A percentile compares a stretch with the other conserved stretches of the same genome.
Conservation (phyloP, 495 filamentous ascomycete genomes). For the Entonaema liquescens region DNA sequence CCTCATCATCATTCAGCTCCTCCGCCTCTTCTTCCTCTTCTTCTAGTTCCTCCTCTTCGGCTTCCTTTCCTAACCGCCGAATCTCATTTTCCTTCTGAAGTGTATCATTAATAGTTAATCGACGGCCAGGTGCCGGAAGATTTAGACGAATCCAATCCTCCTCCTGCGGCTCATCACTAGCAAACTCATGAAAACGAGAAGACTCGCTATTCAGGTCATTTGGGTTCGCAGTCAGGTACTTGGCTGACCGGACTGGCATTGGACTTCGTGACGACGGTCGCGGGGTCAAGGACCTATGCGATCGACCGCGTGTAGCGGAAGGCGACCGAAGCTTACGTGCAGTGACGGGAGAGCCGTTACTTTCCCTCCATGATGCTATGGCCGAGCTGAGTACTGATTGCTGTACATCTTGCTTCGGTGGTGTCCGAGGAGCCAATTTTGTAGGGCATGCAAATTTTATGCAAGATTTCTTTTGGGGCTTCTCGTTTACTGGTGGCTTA, state of each 20-base stretch:
- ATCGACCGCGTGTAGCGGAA: conserved; percentile 53
- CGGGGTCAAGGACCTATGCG: conserved; percentile 58
- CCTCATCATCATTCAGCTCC: conserved; percentile 58
- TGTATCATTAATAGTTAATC: conserved; percentile 88
- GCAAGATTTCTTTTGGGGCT: conserved; percentile 51
- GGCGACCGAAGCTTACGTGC: conserved; percentile 53
- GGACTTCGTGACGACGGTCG: conserved; percentile 49
- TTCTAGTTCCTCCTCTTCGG: conserved; percentile 82
- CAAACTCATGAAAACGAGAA: conserved; percentile 91
- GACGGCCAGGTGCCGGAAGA: conserved; percentile 63
- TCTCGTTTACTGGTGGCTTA: conserved; percentile 41
- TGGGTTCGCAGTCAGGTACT: conserved; percentile 59
- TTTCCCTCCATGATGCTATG: conserved; percentile 36
- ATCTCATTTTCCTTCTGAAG: conserved; percentile 90
- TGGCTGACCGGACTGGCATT: conserved; percentile 44
- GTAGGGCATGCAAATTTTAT: conserved; percentile 63
- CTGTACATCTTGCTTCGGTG: conserved; percentile 21
- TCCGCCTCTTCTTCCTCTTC: conserved; percentile 69
- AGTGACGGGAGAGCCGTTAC: conserved; percentile 49
- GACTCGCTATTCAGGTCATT: conserved; percentile 71
- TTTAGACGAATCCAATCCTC: conserved; percentile 86
- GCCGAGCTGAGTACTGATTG: conserved; percentile 34
- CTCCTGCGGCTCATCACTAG: conserved; percentile 77
- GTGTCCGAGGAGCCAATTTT: conserved; percentile 37
- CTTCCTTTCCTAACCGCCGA: conserved; percentile 86